These are phyloP conservation scores for Spergularia marina DNA, from an alignment of 148 eudicot species.

Conservation along the genomic window DNA sequence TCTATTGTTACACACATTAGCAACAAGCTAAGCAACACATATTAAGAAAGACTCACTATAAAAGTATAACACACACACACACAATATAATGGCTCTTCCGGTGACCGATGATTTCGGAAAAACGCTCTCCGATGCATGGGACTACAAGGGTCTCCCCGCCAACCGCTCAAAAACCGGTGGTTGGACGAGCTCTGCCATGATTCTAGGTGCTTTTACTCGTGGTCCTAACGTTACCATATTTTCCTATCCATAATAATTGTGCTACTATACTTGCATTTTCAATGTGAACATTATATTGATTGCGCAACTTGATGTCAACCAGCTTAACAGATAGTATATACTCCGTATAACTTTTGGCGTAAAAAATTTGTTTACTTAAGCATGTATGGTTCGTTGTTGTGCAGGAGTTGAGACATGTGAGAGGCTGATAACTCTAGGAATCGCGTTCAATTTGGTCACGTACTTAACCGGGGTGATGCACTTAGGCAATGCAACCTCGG, in stretches of 20 bases:
- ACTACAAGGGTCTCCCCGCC: slow-evolving; percentile 75
- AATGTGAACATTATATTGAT: background rate
- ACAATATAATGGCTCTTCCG: slow-evolving; percentile 27
- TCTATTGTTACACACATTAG: background rate
- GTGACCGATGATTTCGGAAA: slow-evolving; percentile 27
- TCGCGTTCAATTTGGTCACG: slow-evolving; percentile 81
- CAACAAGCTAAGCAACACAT: background rate
- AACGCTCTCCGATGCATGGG: slow-evolving; percentile 74
- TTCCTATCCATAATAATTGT: background rate
- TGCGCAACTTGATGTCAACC: background rate
- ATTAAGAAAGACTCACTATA: background rate
- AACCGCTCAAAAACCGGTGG: slow-evolving; percentile 66
- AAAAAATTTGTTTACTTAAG: background rate
- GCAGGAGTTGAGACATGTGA: slow-evolving; percentile 75
- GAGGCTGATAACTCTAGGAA: slow-evolving; percentile 79
- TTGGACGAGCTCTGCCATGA: slow-evolving; percentile 82
- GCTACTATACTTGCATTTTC: too few relatives aligned
- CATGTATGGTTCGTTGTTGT: background rate
- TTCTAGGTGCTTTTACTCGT: slow-evolving; percentile 47
- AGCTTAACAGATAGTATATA: background rate
- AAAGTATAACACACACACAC: too few relatives aligned
- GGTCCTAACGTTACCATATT: background rate
- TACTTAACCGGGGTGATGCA: slow-evolving; percentile 89
- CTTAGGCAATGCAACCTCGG: slow-evolving; percentile 73
- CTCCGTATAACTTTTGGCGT: too few relatives aligned